Conservation (phyloP, 495 filamentous ascomycete species). For the Filosporella fistucella region DNA sequence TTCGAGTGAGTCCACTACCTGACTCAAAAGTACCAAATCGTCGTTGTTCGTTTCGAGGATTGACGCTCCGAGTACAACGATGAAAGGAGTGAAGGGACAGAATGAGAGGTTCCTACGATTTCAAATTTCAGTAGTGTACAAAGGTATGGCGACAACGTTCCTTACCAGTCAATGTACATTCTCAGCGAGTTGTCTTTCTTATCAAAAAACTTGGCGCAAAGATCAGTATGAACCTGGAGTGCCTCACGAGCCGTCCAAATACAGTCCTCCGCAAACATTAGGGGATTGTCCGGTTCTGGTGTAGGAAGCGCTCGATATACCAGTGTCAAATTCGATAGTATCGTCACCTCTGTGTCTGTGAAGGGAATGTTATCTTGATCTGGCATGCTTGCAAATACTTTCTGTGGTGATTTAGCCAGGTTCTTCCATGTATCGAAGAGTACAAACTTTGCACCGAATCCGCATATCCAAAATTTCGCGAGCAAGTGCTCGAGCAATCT, state of each 20-base stretch:
- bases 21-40: conserved; percentile 18
- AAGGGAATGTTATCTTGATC: background rate
- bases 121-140: background rate
- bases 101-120: conserved; percentile 7
- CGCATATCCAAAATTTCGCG: background rate
- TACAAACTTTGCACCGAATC: background rate
- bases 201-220: background rate
- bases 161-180: conserved; percentile 13
- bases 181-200: conserved; percentile 1
- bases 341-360: conserved; percentile 1
- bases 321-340: conserved; percentile 4
- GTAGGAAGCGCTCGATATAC: conserved; percentile 5
- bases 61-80: conserved; percentile 7
- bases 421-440: too few species aligned
- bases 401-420: background rate
- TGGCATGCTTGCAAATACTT: background rate
- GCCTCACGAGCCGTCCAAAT: conserved; percentile 2
- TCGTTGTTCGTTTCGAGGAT: conserved; percentile 3
- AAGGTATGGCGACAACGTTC: background rate
- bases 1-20: conserved; percentile 31
- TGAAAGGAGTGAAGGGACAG: conserved; percentile 13
- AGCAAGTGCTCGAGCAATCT: background rate
- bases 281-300: background rate
- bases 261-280: conserved; percentile 10
- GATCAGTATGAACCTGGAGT: conserved; percentile 3